These are phyloP conservation scores for Clathrospora elynae DNA, from an alignment of 2,329 filamentous ascomycete species.

Conservation along the genomic window DNA sequence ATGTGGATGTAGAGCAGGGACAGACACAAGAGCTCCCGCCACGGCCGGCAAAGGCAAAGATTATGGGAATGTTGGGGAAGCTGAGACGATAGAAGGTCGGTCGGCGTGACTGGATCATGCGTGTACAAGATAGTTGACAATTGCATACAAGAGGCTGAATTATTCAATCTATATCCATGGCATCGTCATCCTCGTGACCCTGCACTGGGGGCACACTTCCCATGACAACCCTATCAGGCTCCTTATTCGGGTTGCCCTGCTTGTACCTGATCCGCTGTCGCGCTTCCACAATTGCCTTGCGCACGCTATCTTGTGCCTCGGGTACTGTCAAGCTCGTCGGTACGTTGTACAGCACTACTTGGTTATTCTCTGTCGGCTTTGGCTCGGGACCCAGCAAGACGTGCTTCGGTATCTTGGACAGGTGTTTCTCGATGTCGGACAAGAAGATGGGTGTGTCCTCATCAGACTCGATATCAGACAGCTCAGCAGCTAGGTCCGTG, in stretches of 20 bases:
- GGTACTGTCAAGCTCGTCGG: conserved; percentile 77
- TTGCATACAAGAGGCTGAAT: background rate
- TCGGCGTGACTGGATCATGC: conserved; percentile 41
- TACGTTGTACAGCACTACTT: conserved; percentile 81
- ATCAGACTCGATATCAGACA: conserved; percentile 69
- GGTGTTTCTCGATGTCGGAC: conserved; percentile 81
- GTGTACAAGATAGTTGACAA: too few relatives aligned
- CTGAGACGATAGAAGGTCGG: conserved; percentile 30
- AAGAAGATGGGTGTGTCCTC: conserved; percentile 74
- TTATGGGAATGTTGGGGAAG: conserved; percentile 34
- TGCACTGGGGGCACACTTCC: conserved; percentile 13
- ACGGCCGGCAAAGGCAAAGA: conserved; percentile 39
- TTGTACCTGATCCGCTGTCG: conserved; percentile 69
- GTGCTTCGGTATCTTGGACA: conserved; percentile 71
- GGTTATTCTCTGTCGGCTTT: conserved; percentile 57
- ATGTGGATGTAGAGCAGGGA: conserved; percentile 22
- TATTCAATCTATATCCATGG: conserved; percentile 67
- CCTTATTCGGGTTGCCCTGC: conserved; percentile 51
- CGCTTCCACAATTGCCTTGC: conserved; percentile 82
- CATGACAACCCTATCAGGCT: conserved; percentile 32
- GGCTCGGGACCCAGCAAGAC: conserved; percentile 61
- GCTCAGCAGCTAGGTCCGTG: conserved; percentile 85
- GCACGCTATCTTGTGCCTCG: conserved; percentile 71
- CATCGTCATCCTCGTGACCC: conserved; percentile 58
- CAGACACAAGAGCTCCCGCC: conserved; percentile 31